These are phyloP conservation scores for Babesia ovata DNA, from an alignment of 169 alveolate genomes.

Conservation along the genomic window DNA sequence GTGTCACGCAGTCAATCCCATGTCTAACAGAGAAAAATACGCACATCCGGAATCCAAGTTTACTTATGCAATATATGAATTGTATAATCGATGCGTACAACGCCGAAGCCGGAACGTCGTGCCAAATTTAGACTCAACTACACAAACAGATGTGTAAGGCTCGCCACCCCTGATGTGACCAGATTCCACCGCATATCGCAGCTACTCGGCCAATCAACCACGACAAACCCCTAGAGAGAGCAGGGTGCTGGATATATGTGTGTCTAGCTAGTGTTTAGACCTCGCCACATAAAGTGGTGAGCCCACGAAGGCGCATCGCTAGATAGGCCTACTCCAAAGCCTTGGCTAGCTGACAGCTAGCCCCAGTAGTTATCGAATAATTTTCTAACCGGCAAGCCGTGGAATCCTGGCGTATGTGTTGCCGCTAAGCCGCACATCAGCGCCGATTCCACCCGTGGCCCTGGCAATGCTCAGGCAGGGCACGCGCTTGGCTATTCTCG, in stretches of 20 bases:
- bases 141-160: background rate
- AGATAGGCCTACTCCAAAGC: background rate
- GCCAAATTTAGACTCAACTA: background rate
- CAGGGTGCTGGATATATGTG: background rate
- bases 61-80: too few relatives aligned
- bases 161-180: background rate
- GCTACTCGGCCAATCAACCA: background rate
- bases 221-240: background rate
- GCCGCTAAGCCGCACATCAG: constrained; percentile 1
- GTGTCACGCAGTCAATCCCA: too few relatives aligned
- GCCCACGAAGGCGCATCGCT: constrained; percentile 6
- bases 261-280: background rate
- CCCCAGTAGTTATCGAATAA: constrained; percentile 9
- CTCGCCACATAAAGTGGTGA: constrained; percentile 42
- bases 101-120: too few relatives aligned
- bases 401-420: background rate
- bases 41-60: too few relatives aligned
- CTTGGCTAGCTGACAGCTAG: constrained; percentile 14
- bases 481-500: background rate
- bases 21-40: too few relatives aligned
- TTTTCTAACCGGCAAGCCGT: background rate
- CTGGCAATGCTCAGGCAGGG: background rate
- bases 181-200: background rate
- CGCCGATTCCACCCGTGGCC: constrained; percentile 17
- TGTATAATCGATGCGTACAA: too few relatives aligned